Evolutionary conservation across 1,284 basidiomycete genomes (phyloP).

Genomic region (Sporisorium sorghi): DNA sequence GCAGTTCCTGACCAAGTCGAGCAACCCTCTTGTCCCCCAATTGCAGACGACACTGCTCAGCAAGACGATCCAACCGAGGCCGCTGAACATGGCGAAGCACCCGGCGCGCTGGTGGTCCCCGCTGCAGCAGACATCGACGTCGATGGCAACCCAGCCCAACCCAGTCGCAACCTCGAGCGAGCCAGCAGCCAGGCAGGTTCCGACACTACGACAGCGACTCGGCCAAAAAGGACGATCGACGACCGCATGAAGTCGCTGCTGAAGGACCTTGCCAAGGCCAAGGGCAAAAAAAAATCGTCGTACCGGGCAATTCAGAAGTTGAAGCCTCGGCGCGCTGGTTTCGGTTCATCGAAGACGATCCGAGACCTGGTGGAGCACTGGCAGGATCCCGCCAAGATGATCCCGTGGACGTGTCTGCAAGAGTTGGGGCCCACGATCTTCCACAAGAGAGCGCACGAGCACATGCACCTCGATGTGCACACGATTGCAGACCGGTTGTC

Average conservation of each 20-base stretch:
- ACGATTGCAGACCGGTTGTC: slow-evolving; percentile 32
- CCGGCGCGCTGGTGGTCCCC: not conserved
- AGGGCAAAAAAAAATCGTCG: slow-evolving; percentile 22
- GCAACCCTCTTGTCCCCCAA: not conserved
- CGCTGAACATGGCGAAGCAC: not conserved
- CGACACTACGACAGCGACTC: slow-evolving; percentile 3
- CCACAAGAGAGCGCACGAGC: slow-evolving; percentile 21
- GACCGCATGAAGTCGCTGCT: slow-evolving; percentile 39
- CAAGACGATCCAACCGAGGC: not conserved
- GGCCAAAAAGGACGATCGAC: slow-evolving; percentile 18
- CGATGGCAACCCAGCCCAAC: too few relatives aligned
- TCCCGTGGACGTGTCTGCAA: slow-evolving; percentile 40
- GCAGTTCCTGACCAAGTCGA: not conserved
- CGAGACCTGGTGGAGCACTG: slow-evolving; percentile 32
- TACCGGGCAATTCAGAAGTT: slow-evolving; percentile 31
- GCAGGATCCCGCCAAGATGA: slow-evolving; percentile 41
- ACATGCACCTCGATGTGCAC: slow-evolving; percentile 25
- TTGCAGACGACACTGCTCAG: not conserved
- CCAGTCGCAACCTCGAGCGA: not conserved
- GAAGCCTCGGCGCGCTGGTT: slow-evolving; percentile 17
- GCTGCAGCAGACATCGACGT: too few relatives aligned
- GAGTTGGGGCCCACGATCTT: slow-evolving; percentile 28
- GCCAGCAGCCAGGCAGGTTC: slow-evolving; percentile 16
- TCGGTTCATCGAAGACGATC: slow-evolving; percentile 12
- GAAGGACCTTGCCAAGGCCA: slow-evolving; percentile 22